These are phyloP conservation scores for Cryphonectria nitschkei DNA, from an alignment of 2,329 filamentous ascomycete species.

Conservation along the genomic window DNA sequence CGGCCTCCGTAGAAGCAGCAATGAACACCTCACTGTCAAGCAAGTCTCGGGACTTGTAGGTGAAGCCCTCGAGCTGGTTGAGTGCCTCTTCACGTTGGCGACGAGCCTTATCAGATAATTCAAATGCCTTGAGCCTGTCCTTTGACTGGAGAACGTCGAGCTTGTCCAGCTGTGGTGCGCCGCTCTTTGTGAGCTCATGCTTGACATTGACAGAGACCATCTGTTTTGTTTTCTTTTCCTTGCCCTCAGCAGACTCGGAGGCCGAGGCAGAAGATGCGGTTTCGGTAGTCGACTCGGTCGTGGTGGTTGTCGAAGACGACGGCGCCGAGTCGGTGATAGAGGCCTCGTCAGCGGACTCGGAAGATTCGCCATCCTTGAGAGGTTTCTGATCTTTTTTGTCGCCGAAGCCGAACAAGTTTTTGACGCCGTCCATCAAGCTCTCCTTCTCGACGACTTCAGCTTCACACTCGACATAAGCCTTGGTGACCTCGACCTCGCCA, in stretches of 20 bases:
- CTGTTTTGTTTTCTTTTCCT: constrained; percentile 63
- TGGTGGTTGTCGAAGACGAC: constrained; percentile 38
- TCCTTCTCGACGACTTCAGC: constrained; percentile 74
- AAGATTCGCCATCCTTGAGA: constrained; percentile 62
- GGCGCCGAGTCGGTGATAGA: constrained; percentile 48
- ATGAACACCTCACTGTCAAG: constrained; percentile 78
- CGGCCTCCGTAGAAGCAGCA: constrained; percentile 68
- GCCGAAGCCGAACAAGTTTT: constrained; percentile 94
- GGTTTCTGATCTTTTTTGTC: constrained; percentile 85
- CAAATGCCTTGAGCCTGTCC: constrained; percentile 80
- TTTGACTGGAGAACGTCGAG: constrained; percentile 57
- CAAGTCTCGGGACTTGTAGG: constrained; percentile 85
- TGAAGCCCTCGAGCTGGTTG: constrained; percentile 92
- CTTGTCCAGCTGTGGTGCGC: constrained; percentile 53
- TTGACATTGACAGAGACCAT: constrained; percentile 58
- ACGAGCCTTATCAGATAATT: constrained; percentile 79
- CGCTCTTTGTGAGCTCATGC: constrained; percentile 53
- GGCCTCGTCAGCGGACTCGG: constrained; percentile 48
- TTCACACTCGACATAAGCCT: constrained; percentile 84
- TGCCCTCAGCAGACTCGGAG: constrained; percentile 54
- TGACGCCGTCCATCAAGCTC: constrained; percentile 88
- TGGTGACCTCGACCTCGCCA: constrained; percentile 78
- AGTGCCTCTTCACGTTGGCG: constrained; percentile 80
- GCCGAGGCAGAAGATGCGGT: constrained; percentile 48
- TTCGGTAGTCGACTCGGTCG: constrained; percentile 36